phyloP scores from a whole-genome alignment of 371 early-diverging fungal species.

The Choanephora cucurbitarum region DNA sequence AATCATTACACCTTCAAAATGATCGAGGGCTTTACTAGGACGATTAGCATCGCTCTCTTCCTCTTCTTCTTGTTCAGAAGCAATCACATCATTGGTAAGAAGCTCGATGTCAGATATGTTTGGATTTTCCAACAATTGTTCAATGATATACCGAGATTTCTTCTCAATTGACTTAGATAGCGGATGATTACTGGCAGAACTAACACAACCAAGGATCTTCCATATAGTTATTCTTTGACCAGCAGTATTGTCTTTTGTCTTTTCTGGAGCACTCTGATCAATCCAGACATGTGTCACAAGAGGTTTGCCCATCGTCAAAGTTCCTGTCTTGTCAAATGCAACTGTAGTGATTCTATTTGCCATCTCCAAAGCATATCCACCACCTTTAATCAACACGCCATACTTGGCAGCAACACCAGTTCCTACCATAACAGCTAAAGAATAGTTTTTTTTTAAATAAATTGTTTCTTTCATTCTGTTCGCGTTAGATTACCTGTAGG shows the following conservation, averaged over 20 bases:
- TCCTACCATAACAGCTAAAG: constrained; percentile 86
- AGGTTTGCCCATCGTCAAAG: constrained; percentile 71
- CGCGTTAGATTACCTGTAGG: constrained; percentile 65
- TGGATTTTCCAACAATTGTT: constrained; percentile 8
- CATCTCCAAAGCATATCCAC: constrained; percentile 56
- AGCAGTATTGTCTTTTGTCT: not conserved
- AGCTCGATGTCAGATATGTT: constrained; percentile 6
- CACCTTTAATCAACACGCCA: constrained; percentile 61
- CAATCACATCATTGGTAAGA: constrained; percentile 1
- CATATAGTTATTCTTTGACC: constrained; percentile 27
- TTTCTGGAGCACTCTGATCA: constrained; percentile 12
- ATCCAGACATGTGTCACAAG: constrained; percentile 47
- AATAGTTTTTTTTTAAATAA: too few species aligned
- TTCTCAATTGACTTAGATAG: constrained; percentile 46
- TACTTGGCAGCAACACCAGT: constrained; percentile 81
- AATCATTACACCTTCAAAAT: constrained; percentile 53
- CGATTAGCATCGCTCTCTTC: constrained; percentile 1
- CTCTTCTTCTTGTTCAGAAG: constrained; percentile 6
- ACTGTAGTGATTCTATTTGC: constrained; percentile 91
- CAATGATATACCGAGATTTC: constrained; percentile 31
- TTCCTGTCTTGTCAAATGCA: constrained; percentile 92
- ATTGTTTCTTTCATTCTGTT: too few species aligned
- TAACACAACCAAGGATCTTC: constrained; percentile 51
- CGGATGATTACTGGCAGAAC: constrained; percentile 48
- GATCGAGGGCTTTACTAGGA: constrained; percentile 16